Conservation (phyloP, 768 basidiomycete genomes). For the Lactarius tabidus region DNA sequence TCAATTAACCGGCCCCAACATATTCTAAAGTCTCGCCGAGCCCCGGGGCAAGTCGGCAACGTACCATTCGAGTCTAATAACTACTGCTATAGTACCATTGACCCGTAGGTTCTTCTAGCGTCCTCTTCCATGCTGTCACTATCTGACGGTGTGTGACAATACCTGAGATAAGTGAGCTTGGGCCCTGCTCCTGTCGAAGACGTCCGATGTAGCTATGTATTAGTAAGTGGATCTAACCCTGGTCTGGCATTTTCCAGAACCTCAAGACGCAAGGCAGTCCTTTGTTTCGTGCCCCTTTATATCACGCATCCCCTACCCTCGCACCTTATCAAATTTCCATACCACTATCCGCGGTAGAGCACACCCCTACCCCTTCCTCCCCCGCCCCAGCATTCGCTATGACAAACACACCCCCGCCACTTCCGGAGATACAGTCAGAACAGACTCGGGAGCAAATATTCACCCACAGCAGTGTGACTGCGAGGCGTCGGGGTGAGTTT, state of each 20-base stretch:
- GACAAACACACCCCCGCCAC: not conserved
- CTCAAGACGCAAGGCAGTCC: not conserved
- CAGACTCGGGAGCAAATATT: not conserved
- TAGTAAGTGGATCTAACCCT: slow-evolving; percentile 8
- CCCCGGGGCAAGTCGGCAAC: not conserved
- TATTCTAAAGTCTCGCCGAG: not conserved
- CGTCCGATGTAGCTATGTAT: not conserved
- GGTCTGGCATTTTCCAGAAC: not conserved
- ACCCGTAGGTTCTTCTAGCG: not conserved
- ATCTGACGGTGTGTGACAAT: not conserved
- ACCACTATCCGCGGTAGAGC: not conserved
- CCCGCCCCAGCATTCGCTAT: not conserved
- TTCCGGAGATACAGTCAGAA: slow-evolving; percentile 7
- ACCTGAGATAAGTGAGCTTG: not conserved
- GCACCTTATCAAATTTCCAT: not conserved
- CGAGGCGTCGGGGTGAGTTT: not conserved
- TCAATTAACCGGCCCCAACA: not conserved
- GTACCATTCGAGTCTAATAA: not conserved
- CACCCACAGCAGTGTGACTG: slow-evolving; percentile 5
- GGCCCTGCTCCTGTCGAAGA: not conserved
- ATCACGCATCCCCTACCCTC: not conserved
- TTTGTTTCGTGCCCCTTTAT: not conserved
- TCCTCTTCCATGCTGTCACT: not conserved
- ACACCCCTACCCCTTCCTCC: not conserved
- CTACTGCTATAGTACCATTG: not conserved